Evolutionary conservation across 371 early-diverging fungal species (phyloP).

Genomic region (Apophysomyces sp.): DNA sequence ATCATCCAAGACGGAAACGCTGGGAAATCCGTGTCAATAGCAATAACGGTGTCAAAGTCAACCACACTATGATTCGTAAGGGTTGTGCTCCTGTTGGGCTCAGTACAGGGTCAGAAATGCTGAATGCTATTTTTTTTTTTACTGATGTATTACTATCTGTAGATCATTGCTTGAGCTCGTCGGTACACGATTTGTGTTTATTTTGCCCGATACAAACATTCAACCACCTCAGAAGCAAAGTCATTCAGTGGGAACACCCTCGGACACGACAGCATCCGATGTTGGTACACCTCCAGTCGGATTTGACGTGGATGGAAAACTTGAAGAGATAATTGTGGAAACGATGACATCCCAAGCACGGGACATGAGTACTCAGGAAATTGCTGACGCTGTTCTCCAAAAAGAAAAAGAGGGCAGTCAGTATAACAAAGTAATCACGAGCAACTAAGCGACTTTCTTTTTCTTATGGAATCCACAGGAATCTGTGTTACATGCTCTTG

Average conservation of each 20-base stretch:
- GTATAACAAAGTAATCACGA: neutral
- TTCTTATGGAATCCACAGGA: constrained; percentile 7
- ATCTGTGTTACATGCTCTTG: constrained; percentile 22
- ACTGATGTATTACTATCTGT: neutral
- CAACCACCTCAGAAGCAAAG: neutral
- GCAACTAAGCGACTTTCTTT: neutral
- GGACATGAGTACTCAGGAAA: constrained; percentile 2
- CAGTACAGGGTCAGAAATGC: constrained; percentile 22
- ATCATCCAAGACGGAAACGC: constrained; percentile 14
- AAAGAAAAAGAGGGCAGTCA: neutral
- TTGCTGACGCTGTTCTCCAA: neutral
- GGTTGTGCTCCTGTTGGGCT: constrained; percentile 19
- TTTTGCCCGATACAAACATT: constrained; percentile 20
- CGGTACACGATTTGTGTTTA: constrained; percentile 35
- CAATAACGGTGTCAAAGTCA: constrained; percentile 42
- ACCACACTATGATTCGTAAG: constrained; percentile 23
- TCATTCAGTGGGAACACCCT: neutral
- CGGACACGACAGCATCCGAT: neutral
- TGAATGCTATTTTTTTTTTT: neutral
- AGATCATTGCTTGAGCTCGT: constrained; percentile 33
- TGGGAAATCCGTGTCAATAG: constrained; percentile 45
- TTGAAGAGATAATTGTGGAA: constrained; percentile 14
- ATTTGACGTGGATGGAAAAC: constrained; percentile 8
- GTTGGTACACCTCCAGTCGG: neutral
- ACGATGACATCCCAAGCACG: neutral